Percentiles rank a stretch among this genome's conserved stretches.
Conservation (phyloP, 2,329 filamentous ascomycete genomes). For the Colletotrichum sp. region DNA sequence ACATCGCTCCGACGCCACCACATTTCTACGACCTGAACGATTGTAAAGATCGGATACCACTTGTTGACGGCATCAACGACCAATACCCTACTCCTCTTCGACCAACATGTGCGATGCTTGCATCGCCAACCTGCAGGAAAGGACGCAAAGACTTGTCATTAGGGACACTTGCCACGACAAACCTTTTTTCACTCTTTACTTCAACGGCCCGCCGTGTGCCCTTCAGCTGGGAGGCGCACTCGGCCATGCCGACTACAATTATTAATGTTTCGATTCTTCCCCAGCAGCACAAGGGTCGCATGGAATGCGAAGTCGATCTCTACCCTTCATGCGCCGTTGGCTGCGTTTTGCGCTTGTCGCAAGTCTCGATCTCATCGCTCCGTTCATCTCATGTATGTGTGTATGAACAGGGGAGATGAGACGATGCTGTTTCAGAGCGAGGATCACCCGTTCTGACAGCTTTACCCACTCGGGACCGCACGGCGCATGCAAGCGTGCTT, state of each 20-base stretch:
- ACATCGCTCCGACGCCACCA: background rate
- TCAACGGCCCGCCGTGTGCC: background rate
- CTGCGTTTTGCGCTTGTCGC: background rate
- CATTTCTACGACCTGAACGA: slow-evolving; percentile 12
- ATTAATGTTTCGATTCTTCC: slow-evolving; percentile 20
- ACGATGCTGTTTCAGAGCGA: background rate
- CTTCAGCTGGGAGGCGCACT: background rate
- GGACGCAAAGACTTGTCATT: slow-evolving; percentile 13
- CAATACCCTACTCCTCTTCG: slow-evolving; percentile 15
- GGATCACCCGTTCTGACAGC: background rate
- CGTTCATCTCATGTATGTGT: background rate
- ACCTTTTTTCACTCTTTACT: background rate
- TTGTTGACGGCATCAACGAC: slow-evolving; percentile 4
- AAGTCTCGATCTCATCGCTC: background rate
- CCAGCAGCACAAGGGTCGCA: slow-evolving; percentile 6
- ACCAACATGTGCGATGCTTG: slow-evolving; percentile 10
- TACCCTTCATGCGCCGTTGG: background rate
- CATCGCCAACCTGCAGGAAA: slow-evolving; percentile 20
- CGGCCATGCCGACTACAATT: background rate
- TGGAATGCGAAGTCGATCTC: slow-evolving; percentile 8
- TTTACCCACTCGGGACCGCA: background rate
- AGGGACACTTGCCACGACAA: slow-evolving; percentile 15
- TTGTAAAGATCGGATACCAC: background rate
- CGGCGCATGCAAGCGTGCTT: slow-evolving; percentile 1
- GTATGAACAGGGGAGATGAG: background rate